Base-by-base conservation (phyloP, 768 basidiomycete genomes). In the Lentinula sp. region DNA sequence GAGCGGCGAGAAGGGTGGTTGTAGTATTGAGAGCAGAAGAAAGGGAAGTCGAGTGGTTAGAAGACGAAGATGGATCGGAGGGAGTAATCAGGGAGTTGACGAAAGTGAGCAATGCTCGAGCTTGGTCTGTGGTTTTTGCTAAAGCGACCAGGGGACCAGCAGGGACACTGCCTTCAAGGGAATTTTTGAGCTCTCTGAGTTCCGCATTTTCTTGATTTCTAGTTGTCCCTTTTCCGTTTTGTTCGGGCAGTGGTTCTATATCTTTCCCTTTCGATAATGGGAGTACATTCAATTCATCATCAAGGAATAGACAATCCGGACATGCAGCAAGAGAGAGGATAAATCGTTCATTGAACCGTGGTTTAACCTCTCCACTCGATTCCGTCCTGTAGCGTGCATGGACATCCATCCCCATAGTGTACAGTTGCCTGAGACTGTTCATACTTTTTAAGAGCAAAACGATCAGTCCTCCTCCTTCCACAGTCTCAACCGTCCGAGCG, bases 281-380 rank as follows among this genome's bases (percentile, higher is more conserved):
- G 6, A 99, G 84, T 12, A 98, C 95, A 70, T 98, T 98, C 48
- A 99, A 85, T 73, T 99, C 97, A 69, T 99, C 97, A 69, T 99
- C 97, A 54, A 99, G 83, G 28, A 98, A 87, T 1, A 99, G 80
- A 67, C 96, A 98, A 69, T 96, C 93, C 7, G 87, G 80, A 69
- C 93, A 98, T 16, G 93, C 90, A 23, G 94, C 94, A 18, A 99
- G 85, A 18, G 97, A 99, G 16, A 99, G 83, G 67, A 99, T 98
- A 75, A 99, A 99, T 10, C 97, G 90, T 71, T 99, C 97, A 74
- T 99, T 99, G 79, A 99, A 99, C 32, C 97, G 86, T 0, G 97
- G 93, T n/a, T 87, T 79, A 35, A 95, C 90, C 6, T 88, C 81
- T 68, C 92, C 91, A 68, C 95, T 93, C 1, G 93, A 87, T 12